phyloP scores from a whole-genome alignment of 2,329 filamentous ascomycete genomes.

The Cordyceps tenuipes region DNA sequence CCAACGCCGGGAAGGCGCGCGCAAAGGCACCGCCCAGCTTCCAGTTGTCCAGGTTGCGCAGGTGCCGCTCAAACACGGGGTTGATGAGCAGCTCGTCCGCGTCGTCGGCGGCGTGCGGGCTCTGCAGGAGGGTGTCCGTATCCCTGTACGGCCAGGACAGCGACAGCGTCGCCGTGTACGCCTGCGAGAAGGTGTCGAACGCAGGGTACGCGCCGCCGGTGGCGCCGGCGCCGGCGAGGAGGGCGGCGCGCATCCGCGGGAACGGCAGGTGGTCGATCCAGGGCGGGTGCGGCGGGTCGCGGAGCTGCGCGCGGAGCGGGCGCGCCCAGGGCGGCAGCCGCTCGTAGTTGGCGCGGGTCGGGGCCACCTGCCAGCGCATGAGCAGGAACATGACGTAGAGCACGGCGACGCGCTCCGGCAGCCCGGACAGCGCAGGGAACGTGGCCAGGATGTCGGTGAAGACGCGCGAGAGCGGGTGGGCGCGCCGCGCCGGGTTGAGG shows the following conservation, averaged over 20 bases:
- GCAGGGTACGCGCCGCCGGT: conserved; percentile 43
- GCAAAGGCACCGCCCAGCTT: conserved; percentile 63
- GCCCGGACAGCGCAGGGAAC: conserved; percentile 70
- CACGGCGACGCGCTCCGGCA: conserved; percentile 75
- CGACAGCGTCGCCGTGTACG: conserved; percentile 66
- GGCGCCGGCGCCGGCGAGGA: conserved; percentile 40
- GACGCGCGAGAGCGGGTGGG: conserved; percentile 73
- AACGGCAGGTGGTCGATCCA: conserved; percentile 83
- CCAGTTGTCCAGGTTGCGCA: conserved; percentile 73
- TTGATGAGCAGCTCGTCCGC: conserved; percentile 68
- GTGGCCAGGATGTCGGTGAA: conserved; percentile 78
- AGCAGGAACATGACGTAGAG: conserved; percentile 81
- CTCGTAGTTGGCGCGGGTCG: conserved; percentile 71
- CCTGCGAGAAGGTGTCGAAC: conserved; percentile 78
- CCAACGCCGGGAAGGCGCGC: conserved; percentile 48
- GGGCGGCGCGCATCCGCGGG: conserved; percentile 63
- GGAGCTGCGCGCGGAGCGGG: conserved; percentile 58
- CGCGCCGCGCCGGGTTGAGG: conserved; percentile 59
- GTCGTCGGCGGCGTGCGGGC: conserved; percentile 29
- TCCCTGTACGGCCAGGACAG: conserved; percentile 81
- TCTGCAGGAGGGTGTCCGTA: conserved; percentile 57
- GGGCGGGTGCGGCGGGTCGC: conserved; percentile 55
- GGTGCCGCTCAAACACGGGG: conserved; percentile 75
- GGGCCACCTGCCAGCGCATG: conserved; percentile 78
- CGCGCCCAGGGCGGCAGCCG: conserved; percentile 65